Base-by-base conservation (phyloP, 257 asterid genomes). In the Rauvolfia tetraphylla region DNA sequence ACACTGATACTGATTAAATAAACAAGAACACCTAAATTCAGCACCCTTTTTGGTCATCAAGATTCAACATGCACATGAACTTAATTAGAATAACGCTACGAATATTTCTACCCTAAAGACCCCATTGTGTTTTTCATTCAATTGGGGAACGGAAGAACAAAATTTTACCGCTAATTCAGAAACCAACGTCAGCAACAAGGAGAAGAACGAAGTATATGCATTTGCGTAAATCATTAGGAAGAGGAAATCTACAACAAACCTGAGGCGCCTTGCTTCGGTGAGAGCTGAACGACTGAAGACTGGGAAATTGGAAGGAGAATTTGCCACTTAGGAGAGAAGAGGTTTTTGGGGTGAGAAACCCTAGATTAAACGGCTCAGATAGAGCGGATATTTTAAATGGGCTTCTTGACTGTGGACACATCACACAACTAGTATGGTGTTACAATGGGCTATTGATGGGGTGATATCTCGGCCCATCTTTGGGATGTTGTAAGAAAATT, bases 281-380 rank as follows among this genome's bases (percentile, higher is more conserved):
- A 38, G 31, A 67, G 0, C 33, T 10, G 33, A 3, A 38, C 31
- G 33, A 23, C 9, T 2, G 72, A 38, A 25, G 27, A 65, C 15
- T 23, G 0, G 51, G 17, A 38, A 38, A 20, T 38, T 2, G 20
- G 3, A 67, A 38, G 49, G 51, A 22, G 72, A 0, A 48, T 66
- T 36, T 38, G 72, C 7, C 22, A 10, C 3, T 27, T 20, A 38
- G 49, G 49, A 22, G 46, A 22, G 31, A n/a, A 38, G 33, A 38
- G 72, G 72, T 38, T 67, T 67, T 34, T 22, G 31, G 72, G 29
- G 7, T 0, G 31, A 20, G 51, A 72, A 72, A 72, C 75, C 75
- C 58, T 72, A 49, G 31, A 57, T 72, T 72, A 18, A 38, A 72
- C 66, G 76, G 66, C 34, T 53, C 7, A 33, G 76, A 72, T 53